These are phyloP conservation scores for Daldinia decipiens DNA, from an alignment of 495 filamentous ascomycete species.

Conservation along the genomic window DNA sequence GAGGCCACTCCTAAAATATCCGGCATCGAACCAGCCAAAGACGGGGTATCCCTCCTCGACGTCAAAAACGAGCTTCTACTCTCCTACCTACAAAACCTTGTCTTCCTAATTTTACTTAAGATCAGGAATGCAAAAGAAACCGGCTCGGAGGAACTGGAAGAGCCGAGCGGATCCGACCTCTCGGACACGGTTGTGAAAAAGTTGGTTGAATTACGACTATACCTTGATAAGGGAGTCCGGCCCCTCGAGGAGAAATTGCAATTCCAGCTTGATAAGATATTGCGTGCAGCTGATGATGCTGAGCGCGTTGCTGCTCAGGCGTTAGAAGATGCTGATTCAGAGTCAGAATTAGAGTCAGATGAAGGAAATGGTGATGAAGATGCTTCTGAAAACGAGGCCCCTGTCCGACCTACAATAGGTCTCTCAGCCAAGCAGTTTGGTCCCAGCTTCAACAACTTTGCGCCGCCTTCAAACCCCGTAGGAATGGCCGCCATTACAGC, in stretches of 20 bases:
- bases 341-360: conserved; percentile 56
- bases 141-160: conserved; percentile 35
- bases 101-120: conserved; percentile 87
- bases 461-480: conserved; percentile 50
- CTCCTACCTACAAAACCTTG: conserved; percentile 93
- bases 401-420: conserved; percentile 56
- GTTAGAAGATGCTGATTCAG: conserved; percentile 46
- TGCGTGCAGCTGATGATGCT: conserved; percentile 84
- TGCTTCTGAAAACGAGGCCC: conserved; percentile 45
- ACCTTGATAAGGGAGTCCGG: conserved; percentile 88
- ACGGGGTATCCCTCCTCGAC: conserved; percentile 94
- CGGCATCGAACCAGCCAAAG: conserved; percentile 69
- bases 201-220: conserved; percentile 84
- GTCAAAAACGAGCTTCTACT: conserved; percentile 95
- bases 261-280: conserved; percentile 89
- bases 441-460: conserved; percentile 67
- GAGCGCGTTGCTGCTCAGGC: conserved; percentile 55
- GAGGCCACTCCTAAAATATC: conserved; percentile 69
- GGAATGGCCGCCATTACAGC: conserved; percentile 47
- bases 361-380: conserved; percentile 51
- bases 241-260: conserved; percentile 87
- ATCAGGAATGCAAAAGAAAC: conserved; percentile 66
- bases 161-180: conserved; percentile 21
- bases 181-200: conserved; percentile 74
- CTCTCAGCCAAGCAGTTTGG: conserved; percentile 70